Evolutionary conservation across 2,329 filamentous ascomycete genomes (phyloP), one percentile per base, ranked within the genome.

Genomic region (Fusarium anguioides): DNA sequence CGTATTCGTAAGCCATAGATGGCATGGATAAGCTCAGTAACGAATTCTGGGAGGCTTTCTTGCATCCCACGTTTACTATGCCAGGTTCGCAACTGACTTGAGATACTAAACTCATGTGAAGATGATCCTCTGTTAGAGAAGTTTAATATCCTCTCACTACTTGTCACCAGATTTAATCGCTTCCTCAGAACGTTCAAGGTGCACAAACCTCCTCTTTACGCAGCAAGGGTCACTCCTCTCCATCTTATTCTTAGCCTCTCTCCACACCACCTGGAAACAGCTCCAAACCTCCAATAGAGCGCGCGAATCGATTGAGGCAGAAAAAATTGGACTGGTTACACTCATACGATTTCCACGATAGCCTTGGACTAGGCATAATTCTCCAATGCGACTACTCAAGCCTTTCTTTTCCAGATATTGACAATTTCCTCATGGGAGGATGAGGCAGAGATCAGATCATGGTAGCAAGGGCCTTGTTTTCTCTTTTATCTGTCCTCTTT

Each of bases 201-300:
- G 69, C 59, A 40, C 61, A 72, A 54, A 72, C 56, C 57, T 62
- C 47, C 39, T 56, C 51, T 52, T 29, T 18, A 42, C 42, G 57
- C 18, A 66, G 36, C 69, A 70, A 72, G 69, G 69, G 64, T 70
- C 50, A 23, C 40, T 51, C 44, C 53, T 57, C 59, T 59, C 37
- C 39, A 41, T 49, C 8, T 33, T 35, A 41, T 58, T 54, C 59
- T 52, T 62, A 39, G 57, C 17, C 48, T 54, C 66, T 54, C 68
- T 60, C 66, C 63, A 66, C 63, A 68, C 69, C 69, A 70, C 66
- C 69, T 49, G 60, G 26, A 24, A 15, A 36, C n/a, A 47, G 29
- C 23, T 48, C 41, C 29, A 36, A 47, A 21, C 46, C 15, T 29
- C 46, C 37, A 27, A 56, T 31, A 29, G 26, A 58, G 37, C 59